Evolutionary conservation across 2,329 filamentous ascomycete genomes (phyloP).

Genomic region (Penicillium griseofulvum): DNA sequence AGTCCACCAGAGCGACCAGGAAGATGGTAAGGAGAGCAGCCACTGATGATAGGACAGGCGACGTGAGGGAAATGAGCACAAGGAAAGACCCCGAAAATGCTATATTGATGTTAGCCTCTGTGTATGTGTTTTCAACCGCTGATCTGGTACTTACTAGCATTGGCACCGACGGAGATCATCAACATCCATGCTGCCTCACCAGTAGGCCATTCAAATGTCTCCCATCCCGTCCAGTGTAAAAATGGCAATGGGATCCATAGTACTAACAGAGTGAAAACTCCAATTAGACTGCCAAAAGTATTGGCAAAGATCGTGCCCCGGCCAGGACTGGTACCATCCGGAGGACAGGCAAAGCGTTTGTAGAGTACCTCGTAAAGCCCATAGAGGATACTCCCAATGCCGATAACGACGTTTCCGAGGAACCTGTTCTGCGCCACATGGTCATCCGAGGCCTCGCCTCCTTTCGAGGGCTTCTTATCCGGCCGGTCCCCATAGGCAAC

Average conservation of each 20-base stretch:
- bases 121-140: neutral
- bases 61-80: slow-evolving; percentile 87
- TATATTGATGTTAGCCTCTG: slow-evolving; percentile 20
- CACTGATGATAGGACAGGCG: slow-evolving; percentile 86
- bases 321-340: slow-evolving; percentile 77
- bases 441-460: slow-evolving; percentile 29
- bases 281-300: slow-evolving; percentile 83
- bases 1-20: slow-evolving; percentile 88
- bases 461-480: slow-evolving; percentile 51
- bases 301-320: slow-evolving; percentile 97
- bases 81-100: slow-evolving; percentile 90
- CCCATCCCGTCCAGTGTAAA: slow-evolving; percentile 73
- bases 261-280: slow-evolving; percentile 77
- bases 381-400: slow-evolving; percentile 84
- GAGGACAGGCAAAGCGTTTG: slow-evolving; percentile 88
- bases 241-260: slow-evolving; percentile 91
- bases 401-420: slow-evolving; percentile 87
- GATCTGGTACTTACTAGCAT: slow-evolving; percentile 61
- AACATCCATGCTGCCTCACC: slow-evolving; percentile 79
- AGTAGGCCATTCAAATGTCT: slow-evolving; percentile 77
- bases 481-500: slow-evolving; percentile 85
- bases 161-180: slow-evolving; percentile 74
- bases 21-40: slow-evolving; percentile 95
- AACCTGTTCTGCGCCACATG: slow-evolving; percentile 63
- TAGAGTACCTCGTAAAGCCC: slow-evolving; percentile 97